These are phyloP conservation scores for Crepidotus variabilis DNA, from an alignment of 768 basidiomycete genomes.

Conservation along the genomic window DNA sequence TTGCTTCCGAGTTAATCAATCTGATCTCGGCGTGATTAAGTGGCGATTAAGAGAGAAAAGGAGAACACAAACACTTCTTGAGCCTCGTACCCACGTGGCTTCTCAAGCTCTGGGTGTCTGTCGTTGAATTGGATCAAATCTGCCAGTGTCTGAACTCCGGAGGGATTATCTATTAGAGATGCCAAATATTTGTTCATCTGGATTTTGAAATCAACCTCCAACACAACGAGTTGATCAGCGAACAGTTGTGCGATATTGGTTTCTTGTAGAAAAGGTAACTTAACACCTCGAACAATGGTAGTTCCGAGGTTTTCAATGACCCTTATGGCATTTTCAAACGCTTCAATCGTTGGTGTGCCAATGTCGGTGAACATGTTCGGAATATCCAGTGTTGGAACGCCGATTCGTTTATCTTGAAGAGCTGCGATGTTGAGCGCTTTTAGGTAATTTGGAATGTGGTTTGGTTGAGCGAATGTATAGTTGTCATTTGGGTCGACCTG, in stretches of 20 bases:
- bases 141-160: not conserved
- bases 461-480: slow-evolving; percentile 50
- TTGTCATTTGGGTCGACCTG: slow-evolving; percentile 53
- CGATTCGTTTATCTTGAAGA: slow-evolving; percentile 47
- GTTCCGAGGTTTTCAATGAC: slow-evolving; percentile 44
- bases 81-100: not conserved
- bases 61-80: not conserved
- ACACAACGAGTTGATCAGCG: not conserved
- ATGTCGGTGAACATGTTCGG: slow-evolving; percentile 29
- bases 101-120: slow-evolving; percentile 1
- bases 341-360: slow-evolving; percentile 39
- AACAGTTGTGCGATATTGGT: not conserved
- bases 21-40: not conserved
- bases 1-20: not conserved
- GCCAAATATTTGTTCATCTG: not conserved
- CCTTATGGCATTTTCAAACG: slow-evolving; percentile 40
- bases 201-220: slow-evolving; percentile 3
- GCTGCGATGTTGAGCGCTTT: slow-evolving; percentile 46
- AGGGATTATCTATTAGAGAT: not conserved
- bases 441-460: slow-evolving; percentile 48
- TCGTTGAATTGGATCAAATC: slow-evolving; percentile 1
- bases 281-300: slow-evolving; percentile 14
- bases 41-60: not conserved
- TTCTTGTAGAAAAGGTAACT: not conserved
- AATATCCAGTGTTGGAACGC: slow-evolving; percentile 42